A percentile compares a stretch with the other conserved stretches of the same genome.
These are phyloP conservation scores for Pelargonium myrrhifolium DNA, from an alignment of 441 rosid genomes.

Conservation along the genomic window DNA sequence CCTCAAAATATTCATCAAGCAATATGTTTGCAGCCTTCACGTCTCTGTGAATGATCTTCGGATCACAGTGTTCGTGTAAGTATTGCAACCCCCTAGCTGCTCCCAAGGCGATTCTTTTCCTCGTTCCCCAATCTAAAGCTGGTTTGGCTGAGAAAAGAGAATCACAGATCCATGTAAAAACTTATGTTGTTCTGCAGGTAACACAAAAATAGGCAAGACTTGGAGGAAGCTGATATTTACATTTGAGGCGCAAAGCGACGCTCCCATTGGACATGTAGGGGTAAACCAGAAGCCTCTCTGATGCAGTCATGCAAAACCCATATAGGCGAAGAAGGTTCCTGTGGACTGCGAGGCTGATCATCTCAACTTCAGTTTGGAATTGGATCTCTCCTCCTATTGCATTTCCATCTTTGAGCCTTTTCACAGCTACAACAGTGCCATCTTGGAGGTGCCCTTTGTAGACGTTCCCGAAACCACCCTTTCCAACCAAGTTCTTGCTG, in stretches of 20 bases:
- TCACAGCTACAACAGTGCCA: slow-evolving; percentile 79
- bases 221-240: slow-evolving; percentile 23
- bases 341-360: slow-evolving; percentile 95
- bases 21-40: slow-evolving; percentile 88
- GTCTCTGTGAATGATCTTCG: slow-evolving; percentile 89
- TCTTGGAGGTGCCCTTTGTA: slow-evolving; percentile 77
- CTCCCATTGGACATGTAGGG: slow-evolving; percentile 96
- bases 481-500: slow-evolving; percentile 71
- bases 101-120: slow-evolving; percentile 76
- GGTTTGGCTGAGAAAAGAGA: slow-evolving; percentile 55
- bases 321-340: slow-evolving; percentile 77
- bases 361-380: slow-evolving; percentile 94
- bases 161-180: background rate
- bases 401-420: slow-evolving; percentile 83
- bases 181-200: background rate
- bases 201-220: background rate
- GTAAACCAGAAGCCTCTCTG: slow-evolving; percentile 82
- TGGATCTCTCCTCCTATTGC: slow-evolving; percentile 83
- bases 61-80: slow-evolving; percentile 80
- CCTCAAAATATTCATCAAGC: slow-evolving; percentile 84
- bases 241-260: slow-evolving; percentile 85
- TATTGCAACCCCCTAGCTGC: slow-evolving; percentile 81
- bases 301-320: slow-evolving; percentile 72
- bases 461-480: slow-evolving; percentile 90
- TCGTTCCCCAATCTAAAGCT: slow-evolving; percentile 69